Base-by-base conservation (phyloP, 148 eudicot species). In the Rhododendron williamsianum region DNA sequence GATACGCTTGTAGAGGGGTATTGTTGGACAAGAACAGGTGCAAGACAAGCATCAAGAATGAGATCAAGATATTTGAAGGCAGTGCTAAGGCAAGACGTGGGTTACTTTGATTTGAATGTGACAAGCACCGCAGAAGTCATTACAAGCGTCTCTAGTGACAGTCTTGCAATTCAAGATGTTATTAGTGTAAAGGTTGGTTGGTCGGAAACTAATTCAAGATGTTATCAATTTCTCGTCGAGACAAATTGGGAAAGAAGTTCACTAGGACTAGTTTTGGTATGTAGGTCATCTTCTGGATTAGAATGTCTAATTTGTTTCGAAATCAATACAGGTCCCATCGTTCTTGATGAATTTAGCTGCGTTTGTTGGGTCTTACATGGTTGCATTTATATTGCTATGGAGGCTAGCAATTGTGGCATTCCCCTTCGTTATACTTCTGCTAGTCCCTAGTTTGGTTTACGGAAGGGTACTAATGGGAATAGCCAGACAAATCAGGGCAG, bases 21-120 rank as follows among this genome's bases (percentile, higher is more conserved):
- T 89, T 93, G 98, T 85, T 94, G 95, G 95, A 89, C 98, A 87
- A 92, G 96, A 85, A 92, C 98, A 33, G 94, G 93, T 19, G 98
- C 91, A 89, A 93, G 94, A 69, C 98, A 94, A 88, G 90, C 98
- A 49, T 92, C 96, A 10, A 89, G 88, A 83, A 90, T 94, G 92
- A 90, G 98, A 84, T 79, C 89, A 73, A 92, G 87, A 78, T 94
- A 94, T 74, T 76, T 93, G 41, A 92, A 94, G 86, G 96, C 98
- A 86, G 92, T 94, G n/a, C 51, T 94, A 81, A 90, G 98, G 85
- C 98, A 94, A 87, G 98, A 94, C 76, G 94, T 93, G 19, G 91
- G 91, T 18, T 94, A 94, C 87, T 94, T 94, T 80, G 98, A 94
- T 89, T 76, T 94, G 86, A 90, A 92, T 60, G 93, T 91, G 18